Conservation (phyloP, 139 green algal species). For the Chlamydomonas sp. region DNA sequence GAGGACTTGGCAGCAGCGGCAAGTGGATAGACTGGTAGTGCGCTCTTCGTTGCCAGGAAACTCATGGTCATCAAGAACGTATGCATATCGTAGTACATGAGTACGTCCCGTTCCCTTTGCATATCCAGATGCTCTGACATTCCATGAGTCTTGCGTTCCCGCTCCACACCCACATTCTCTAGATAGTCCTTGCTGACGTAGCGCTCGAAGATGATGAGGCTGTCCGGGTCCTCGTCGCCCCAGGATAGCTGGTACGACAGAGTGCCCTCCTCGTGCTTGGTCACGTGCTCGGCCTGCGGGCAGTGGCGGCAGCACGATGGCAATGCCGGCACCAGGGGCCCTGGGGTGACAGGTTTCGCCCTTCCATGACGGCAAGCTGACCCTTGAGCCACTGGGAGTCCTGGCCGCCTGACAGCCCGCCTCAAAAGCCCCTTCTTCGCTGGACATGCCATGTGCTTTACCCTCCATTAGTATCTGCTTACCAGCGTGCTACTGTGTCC, state of each 20-base stretch:
- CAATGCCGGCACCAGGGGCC: no score
- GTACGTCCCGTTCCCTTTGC: not conserved
- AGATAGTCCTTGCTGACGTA: conserved; percentile 47
- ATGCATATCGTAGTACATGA: not conserved
- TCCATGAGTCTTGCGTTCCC: not conserved
- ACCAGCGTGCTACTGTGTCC: no score
- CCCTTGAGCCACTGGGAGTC: no score
- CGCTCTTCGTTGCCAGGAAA: not conserved
- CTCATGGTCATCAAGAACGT: not conserved
- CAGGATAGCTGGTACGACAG: conserved; percentile 41
- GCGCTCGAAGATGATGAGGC: conserved; percentile 49
- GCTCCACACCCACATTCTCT: conserved; percentile 28
- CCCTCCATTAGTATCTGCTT: no score
- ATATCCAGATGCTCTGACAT: not conserved
- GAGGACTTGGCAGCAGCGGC: not conserved
- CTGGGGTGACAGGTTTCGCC: no score
- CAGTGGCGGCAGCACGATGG: no score
- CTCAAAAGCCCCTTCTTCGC: no score
- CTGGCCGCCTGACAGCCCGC: no score
- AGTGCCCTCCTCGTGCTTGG: conserved; percentile 31
- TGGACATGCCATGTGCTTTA: no score
- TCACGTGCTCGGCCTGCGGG: conserved; percentile 34
- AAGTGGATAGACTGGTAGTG: not conserved
- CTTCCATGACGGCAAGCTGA: no score
- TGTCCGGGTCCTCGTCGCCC: conserved; percentile 27